Evolutionary conservation across 345 rosid genomes (phyloP).

Genomic region (Ricinus communis): DNA sequence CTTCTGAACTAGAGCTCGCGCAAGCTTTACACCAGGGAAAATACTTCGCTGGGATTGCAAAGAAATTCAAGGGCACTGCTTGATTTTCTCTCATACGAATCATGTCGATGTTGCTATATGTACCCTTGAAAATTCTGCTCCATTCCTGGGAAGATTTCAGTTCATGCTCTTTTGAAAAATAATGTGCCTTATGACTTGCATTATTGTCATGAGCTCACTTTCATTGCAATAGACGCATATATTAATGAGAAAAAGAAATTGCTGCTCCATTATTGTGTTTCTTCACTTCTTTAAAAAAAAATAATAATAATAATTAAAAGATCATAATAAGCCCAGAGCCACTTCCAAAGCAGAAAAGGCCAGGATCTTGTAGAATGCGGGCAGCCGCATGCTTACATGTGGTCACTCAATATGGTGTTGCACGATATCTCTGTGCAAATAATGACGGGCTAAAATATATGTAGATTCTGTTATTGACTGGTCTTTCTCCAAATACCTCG

Average conservation of each 20-base stretch:
- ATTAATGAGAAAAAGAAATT: slow-evolving; percentile 4
- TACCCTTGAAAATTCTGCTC: background rate
- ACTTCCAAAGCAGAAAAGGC: background rate
- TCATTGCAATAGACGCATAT: slow-evolving; percentile 5
- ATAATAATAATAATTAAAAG: too few relatives aligned
- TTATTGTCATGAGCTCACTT: slow-evolving; percentile 3
- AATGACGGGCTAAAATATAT: too few relatives aligned
- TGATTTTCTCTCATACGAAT: slow-evolving; percentile 16
- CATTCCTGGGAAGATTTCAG: background rate
- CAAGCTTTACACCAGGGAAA: slow-evolving; percentile 99
- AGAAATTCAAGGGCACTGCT: slow-evolving; percentile 80
- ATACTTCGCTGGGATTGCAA: slow-evolving; percentile 74
- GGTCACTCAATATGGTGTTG: too few relatives aligned
- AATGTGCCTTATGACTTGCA: background rate
- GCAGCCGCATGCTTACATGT: too few relatives aligned
- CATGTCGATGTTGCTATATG: background rate
- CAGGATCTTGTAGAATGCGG: too few relatives aligned
- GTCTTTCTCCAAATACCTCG: too few relatives aligned
- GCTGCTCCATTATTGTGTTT: too few relatives aligned
- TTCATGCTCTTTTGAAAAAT: slow-evolving; percentile 5
- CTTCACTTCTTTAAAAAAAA: background rate
- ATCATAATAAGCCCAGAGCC: background rate
- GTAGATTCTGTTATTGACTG: too few relatives aligned
- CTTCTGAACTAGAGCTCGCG: slow-evolving; percentile 71
- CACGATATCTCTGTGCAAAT: too few relatives aligned